Base-by-base conservation (phyloP, 2,329 filamentous ascomycete species). In the Xylaria arbuscula region DNA sequence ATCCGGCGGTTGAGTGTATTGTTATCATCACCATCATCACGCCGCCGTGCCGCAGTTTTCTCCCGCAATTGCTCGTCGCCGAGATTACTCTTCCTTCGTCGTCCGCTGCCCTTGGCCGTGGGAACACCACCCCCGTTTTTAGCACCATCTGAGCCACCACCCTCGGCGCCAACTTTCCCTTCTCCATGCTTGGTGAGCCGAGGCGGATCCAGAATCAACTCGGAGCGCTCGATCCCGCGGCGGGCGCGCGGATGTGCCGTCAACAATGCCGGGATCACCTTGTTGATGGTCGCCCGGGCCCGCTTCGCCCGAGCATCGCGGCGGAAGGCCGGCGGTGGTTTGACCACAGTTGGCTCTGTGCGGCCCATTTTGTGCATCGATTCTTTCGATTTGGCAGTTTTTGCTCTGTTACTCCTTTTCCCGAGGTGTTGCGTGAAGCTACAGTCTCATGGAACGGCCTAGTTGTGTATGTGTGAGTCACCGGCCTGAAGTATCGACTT, bases 211-310 rank as follows among this genome's bases (percentile, higher is more conserved):
- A 79, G 36, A 17, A 84, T 79, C 59, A 90, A 78, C 71, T 88
- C 84, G 1, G 85, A 83, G 0, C 80, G 76, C 1, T 88, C 83
- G 36, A 86, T 79, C 0, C 88, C 88, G 53, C 80, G 80, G n/a
- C 83, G 83, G 0, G 88, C 88, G 58, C 87, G 83, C 15, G 86
- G 80, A 71, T 87, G 85, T 2, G 84, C 82, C 0, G 81, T 78
- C 1, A 90, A 78, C 9, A 90, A 78, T 0, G 85, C 80, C 1
- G 89, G 89, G 11, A 91, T 85, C n/a, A 83, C 81, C 73, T 86
- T 86, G 76, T 89, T 89, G 67, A 90, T 77, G 2, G 88, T 89
- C 9, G 85, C 81, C 62, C 84, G 86, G 36, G 87, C 87, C 65
- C 82, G 81, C 72, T 89, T 89, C 0, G 85, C 83, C 15, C 85